Conservation (phyloP, 2,329 filamentous ascomycete genomes). For the Claviceps fusiformis region DNA sequence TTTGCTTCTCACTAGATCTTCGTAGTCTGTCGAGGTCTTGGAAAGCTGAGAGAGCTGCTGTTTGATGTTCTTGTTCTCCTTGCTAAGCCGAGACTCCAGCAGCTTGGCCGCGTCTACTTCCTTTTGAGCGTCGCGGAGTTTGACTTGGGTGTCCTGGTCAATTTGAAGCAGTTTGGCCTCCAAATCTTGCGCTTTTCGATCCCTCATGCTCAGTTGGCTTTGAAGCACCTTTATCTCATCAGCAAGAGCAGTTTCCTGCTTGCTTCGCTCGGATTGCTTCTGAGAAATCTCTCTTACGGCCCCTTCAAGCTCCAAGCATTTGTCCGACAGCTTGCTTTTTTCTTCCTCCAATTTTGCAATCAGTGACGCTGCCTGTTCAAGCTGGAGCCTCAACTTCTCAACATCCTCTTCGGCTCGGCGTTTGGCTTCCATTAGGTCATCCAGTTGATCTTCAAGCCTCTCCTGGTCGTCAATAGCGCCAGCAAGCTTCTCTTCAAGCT, state of each 20-base stretch:
- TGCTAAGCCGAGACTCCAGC: slow-evolving; percentile 60
- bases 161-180: slow-evolving; percentile 71
- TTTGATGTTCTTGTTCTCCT: slow-evolving; percentile 72
- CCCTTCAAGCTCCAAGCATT: slow-evolving; percentile 54
- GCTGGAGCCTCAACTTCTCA: slow-evolving; percentile 61
- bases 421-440: slow-evolving; percentile 77
- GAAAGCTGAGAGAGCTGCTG: slow-evolving; percentile 79
- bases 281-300: slow-evolving; percentile 58
- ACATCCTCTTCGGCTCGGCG: slow-evolving; percentile 78
- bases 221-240: slow-evolving; percentile 85
- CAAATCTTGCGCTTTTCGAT: slow-evolving; percentile 77
- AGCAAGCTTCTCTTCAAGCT: slow-evolving; percentile 83
- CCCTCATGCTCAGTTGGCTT: slow-evolving; percentile 78
- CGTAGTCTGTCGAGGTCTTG: slow-evolving; percentile 84
- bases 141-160: slow-evolving; percentile 81
- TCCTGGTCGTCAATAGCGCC: slow-evolving; percentile 92
- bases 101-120: slow-evolving; percentile 62
- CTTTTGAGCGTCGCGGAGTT: slow-evolving; percentile 63
- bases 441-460: slow-evolving; percentile 81
- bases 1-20: slow-evolving; percentile 84
- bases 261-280: slow-evolving; percentile 58
- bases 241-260: slow-evolving; percentile 61
- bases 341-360: slow-evolving; percentile 79
- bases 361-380: slow-evolving; percentile 82
- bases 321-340: slow-evolving; percentile 59